Base-by-base conservation (phyloP, 352 stramenopile species). In the Pythium phragmiticola region DNA sequence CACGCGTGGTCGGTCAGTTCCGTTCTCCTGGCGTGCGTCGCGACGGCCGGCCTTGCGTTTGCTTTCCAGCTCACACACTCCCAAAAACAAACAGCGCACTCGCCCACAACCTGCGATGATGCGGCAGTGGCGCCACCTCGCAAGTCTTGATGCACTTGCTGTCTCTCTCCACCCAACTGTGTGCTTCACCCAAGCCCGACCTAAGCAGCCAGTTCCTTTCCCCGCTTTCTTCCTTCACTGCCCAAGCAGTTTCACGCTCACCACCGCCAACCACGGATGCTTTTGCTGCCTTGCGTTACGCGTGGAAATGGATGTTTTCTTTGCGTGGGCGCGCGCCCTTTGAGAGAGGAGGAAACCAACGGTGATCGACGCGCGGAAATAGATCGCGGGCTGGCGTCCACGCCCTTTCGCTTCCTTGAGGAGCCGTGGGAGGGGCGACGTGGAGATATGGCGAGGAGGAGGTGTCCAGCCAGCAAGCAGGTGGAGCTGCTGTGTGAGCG, bases 1-100 rank as follows among this genome's bases (percentile, higher is more conserved):
- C 43, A n/a, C 4, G 43, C 16, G 43, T 11, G 43, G 16, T 1
- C 8, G 14, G 43, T 9, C 19, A 2, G 46, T 52, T 53, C 42
- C 36, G 41, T 61, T 63, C 57, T 52, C 30, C 48, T 55, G 17
- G 52, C 52, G 52, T 34, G 52, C 52, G 52, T 58, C 52, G 33
- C 34, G 52, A 42, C 33, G 19, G 30, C 46, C n/a, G 26, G 26
- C 26, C 26, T n/a, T 34, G 17, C 46, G 8, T 26, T 49, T 26
- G 46, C 23, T 65, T 12, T 46, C 39, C 39, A 13, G 13, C 37
- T 50, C 33, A 8, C 46, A 3, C 26, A n/a, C 39, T n/a, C 26
- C 7, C 23, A 16, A 21, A n/a, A 23, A 57, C 50, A 55, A 17
- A 19, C 26, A 30, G 26, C 46, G 17, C 46, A 28, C 26, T 52